Evolutionary conservation across 2,329 filamentous ascomycete species (phyloP).

Genomic region (Cytospora piceicola): DNA sequence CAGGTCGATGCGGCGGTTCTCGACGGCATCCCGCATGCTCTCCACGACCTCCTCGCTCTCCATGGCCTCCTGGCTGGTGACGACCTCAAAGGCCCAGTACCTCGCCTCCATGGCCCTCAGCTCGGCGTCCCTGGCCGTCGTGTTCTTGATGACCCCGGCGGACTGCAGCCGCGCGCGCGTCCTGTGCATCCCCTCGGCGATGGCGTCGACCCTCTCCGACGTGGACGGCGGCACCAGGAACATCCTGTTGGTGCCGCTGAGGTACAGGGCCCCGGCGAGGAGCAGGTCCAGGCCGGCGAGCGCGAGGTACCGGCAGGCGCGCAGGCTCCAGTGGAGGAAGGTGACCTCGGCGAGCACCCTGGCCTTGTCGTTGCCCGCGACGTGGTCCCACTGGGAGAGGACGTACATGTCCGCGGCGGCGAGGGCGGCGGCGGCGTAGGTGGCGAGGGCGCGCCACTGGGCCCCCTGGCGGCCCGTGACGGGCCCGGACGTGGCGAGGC

Average conservation of each 20-base stretch:
- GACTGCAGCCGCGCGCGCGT: conserved; percentile 71
- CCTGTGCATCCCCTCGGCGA: conserved; percentile 59
- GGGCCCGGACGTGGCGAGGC: conserved; percentile 71
- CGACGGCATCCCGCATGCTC: conserved; percentile 69
- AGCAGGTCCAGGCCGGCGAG: conserved; percentile 68
- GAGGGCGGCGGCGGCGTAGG: conserved; percentile 62
- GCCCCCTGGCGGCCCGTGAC: conserved; percentile 65
- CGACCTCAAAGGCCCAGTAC: conserved; percentile 83
- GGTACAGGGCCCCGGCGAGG: conserved; percentile 70
- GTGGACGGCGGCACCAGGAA: conserved; percentile 66
- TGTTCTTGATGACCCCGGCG: conserved; percentile 78
- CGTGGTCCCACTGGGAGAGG: conserved; percentile 66
- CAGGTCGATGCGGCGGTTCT: conserved; percentile 64
- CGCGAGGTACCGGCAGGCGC: conserved; percentile 63
- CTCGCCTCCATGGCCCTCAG: conserved; percentile 67
- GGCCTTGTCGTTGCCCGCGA: conserved; percentile 63
- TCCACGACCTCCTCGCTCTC: conserved; percentile 77
- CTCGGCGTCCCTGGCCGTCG: conserved; percentile 71
- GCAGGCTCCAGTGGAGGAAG: conserved; percentile 72
- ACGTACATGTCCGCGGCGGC: conserved; percentile 69
- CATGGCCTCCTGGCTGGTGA: conserved; percentile 73
- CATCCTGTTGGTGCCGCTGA: conserved; percentile 78
- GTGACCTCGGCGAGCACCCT: conserved; percentile 67
- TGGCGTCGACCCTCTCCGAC: conserved; percentile 67
- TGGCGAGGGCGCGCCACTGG: conserved; percentile 73